Base-by-base conservation (phyloP, 768 basidiomycete genomes). In the Pisolithus albus region DNA sequence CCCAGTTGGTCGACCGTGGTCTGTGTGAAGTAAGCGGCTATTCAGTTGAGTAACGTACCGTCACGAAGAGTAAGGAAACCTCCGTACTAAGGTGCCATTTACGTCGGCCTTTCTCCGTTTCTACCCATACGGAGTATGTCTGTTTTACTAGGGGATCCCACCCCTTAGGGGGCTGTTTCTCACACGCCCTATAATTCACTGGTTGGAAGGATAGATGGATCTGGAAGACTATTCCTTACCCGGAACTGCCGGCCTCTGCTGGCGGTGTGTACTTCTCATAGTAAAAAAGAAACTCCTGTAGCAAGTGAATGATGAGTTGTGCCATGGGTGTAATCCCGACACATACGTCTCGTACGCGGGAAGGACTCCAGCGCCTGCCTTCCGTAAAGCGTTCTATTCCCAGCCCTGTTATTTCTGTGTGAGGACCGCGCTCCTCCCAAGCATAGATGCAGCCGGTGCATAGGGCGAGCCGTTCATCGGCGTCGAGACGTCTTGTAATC, bases 341-440 rank as follows among this genome's bases (percentile, higher is more conserved):
- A 61, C 83, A 54, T 61, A 86, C 87, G 66, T 91, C 88, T 66
- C 88, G 79, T 52, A 91, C 87, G 50, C 88, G 81, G 46, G 86
- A 88, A 38, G 88, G 83, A 39, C 84, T 86, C 88, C 88, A 91
- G 56, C 83, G 77, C 60, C 83, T 77, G 21, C 88, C 88, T 64
- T 91, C 88, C 4, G 88, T 91, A 68, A 88, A 91, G 26, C 88
- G 78, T 62, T 91, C 89, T 62, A 91, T 91, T 28, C 86, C 85
- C 30, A 88, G 75, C 13, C 87, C 86, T 3, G 84, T 86, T 13
- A 86, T 79, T 65, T 88, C 88, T 21, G 79, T 78, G 58, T 83
- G 80, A 15, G 86, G 83, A 21, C 80, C 80, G 45, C 86, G 75
- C 62, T 88, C 87, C 69, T 88, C 88, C 88, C 87, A 79, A 47